A percentile compares a stretch with the other conserved stretches of the same genome.
phyloP scores from a whole-genome alignment of 2,329 filamentous ascomycete genomes.

The Paecilomyces formosus region DNA sequence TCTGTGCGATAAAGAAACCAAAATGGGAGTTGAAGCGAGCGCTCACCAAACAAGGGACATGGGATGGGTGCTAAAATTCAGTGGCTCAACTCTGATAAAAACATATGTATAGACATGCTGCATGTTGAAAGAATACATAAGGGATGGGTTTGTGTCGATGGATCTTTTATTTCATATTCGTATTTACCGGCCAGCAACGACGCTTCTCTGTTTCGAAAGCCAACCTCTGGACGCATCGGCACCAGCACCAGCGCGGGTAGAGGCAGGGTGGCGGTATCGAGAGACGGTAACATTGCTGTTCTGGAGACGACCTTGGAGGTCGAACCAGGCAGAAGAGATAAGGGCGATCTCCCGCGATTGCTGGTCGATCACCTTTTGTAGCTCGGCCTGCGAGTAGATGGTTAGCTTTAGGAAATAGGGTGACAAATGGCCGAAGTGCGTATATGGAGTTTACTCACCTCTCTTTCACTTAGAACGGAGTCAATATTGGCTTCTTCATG shows the following conservation, averaged over 20 bases:
- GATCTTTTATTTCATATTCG: not conserved
- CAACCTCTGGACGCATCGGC: conserved; percentile 36
- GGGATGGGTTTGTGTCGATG: not conserved
- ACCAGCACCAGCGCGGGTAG: conserved; percentile 19
- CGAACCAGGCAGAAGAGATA: conserved; percentile 41
- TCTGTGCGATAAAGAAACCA: not conserved
- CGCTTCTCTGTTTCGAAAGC: conserved; percentile 37
- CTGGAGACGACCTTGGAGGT: conserved; percentile 38
- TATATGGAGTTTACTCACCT: conserved; percentile 20
- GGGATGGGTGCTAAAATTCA: not conserved
- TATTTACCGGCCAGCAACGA: conserved; percentile 23
- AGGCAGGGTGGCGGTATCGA: conserved; percentile 27
- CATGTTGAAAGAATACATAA: conserved; percentile 1
- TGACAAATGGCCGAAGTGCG: not conserved
- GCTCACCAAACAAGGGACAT: not conserved
- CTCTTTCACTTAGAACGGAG: conserved; percentile 30
- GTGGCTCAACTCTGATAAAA: not conserved
- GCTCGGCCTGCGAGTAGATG: conserved; percentile 24
- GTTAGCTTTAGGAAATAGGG: not conserved
- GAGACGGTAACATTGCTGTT: conserved; percentile 36
- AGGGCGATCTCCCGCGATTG: conserved; percentile 38
- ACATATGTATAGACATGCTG: not conserved
- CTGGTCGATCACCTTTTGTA: conserved; percentile 32
- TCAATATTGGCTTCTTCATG: conserved; percentile 31
- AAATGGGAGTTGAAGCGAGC: not conserved